Base-by-base conservation (phyloP, 2,329 filamentous ascomycete species). In the Ophiostoma sp. region DNA sequence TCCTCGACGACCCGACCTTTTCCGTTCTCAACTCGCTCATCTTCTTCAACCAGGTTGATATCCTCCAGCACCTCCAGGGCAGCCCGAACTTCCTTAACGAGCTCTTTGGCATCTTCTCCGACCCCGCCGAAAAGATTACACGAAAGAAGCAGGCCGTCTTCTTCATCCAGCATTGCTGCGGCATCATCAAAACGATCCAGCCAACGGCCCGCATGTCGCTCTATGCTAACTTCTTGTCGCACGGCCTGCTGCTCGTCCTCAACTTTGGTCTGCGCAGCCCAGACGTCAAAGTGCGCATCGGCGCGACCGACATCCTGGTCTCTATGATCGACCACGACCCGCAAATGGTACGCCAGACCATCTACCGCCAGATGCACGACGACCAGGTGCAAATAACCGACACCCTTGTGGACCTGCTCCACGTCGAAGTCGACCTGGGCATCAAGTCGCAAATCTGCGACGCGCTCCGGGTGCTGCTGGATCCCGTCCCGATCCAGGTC, bases 11-110 rank as follows among this genome's bases (percentile, higher is more conserved):
- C 81, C 95, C 95, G 69, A 99, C 96, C 25, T 99, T 98, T 82
- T 97, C 94, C 31, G 95, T 98, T 33, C 90, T 99, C 76, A 99
- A 98, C 83, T 97, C 94, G 69, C 88, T 98, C 78, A 99, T 99
- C 77, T 99, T 98, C 85, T 99, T 97, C 87, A 96, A 98, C 83
- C 96, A 99, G 84, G 95, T 98, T 78, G 96, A 98, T 79, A 98
- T 99, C 79, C 92, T 99, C 69, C 93, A 95, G 79, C 93, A 98
- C 82, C 87, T 99, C n/a, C 95, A 98, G 81, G 87, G 87, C 33
- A 97, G 97, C 78, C 85, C 85, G 0, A 83, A 84, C 1, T 98
- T 97, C 79, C 84, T 98, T 36, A 91, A 90, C 77, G 93, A 77
- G 64, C 87, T 98, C 3, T 99, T 98, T 80, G 88, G 88, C 71